Evolutionary conservation across 2,329 filamentous ascomycete species (phyloP).

Genomic region (Diaporthe humulicola): DNA sequence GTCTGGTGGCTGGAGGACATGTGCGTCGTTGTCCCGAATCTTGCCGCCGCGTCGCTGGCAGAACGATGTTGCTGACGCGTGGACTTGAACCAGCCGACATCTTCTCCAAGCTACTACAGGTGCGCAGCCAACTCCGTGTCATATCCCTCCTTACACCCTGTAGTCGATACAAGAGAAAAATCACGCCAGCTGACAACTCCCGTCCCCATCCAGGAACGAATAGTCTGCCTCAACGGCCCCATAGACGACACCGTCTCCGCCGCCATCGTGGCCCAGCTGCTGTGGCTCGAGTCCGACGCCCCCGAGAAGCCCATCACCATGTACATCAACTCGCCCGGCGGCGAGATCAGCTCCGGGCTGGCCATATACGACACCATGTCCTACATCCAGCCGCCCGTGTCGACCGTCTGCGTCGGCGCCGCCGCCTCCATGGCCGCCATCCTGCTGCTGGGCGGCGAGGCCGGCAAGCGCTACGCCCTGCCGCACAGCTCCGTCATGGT

Average conservation of each 20-base stretch:
- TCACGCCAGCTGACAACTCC: conserved; percentile 39
- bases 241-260: conserved; percentile 93
- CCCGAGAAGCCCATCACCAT: conserved; percentile 95
- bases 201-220: conserved; percentile 76
- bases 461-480: conserved; percentile 87
- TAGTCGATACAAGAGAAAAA: conserved; percentile 47
- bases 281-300: conserved; percentile 97
- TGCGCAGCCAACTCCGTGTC: conserved; percentile 50
- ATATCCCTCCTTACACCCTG: neutral
- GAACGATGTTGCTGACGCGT: conserved; percentile 44
- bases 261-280: conserved; percentile 93
- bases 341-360: conserved; percentile 86
- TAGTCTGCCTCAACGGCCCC: conserved; percentile 91
- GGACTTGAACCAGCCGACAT: conserved; percentile 74
- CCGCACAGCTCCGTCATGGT: conserved; percentile 98
- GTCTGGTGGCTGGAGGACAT: conserved; percentile 83
- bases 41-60: neutral
- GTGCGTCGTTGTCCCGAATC: conserved; percentile 60
- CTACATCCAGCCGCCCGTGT: conserved; percentile 93
- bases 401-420: conserved; percentile 94
- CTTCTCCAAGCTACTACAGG: conserved; percentile 84
- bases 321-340: conserved; percentile 97
- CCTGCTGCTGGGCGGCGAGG: conserved; percentile 85
- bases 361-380: conserved; percentile 99
- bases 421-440: conserved; percentile 96